A percentile compares a stretch with the other conserved stretches of the same genome.
phyloP scores from a whole-genome alignment of 1,284 basidiomycete species.

The Sporisorium graminicola region DNA sequence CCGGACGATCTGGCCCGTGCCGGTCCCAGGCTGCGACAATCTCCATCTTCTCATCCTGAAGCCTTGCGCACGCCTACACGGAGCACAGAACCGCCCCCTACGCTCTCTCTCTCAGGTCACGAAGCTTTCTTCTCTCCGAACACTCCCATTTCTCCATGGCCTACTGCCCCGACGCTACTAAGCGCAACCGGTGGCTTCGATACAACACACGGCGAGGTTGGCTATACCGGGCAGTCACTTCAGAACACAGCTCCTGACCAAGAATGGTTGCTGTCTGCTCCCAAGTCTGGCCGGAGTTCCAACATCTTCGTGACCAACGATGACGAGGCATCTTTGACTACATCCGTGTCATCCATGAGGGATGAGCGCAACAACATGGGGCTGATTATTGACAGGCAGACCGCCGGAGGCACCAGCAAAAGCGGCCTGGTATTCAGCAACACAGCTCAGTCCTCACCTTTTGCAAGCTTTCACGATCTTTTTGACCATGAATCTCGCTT shows the following conservation, averaged over 20 bases:
- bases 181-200: background rate
- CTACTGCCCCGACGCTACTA: background rate
- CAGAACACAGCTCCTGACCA: background rate
- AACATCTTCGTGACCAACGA: background rate
- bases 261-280: background rate
- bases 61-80: background rate
- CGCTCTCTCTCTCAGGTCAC: conserved; percentile 25
- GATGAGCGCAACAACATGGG: background rate
- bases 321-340: background rate
- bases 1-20: background rate
- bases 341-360: background rate
- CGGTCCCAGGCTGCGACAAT: background rate
- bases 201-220: background rate
- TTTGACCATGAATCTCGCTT: background rate
- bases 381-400: background rate
- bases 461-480: background rate
- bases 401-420: background rate
- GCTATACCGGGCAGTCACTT: background rate
- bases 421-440: background rate
- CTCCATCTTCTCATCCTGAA: background rate
- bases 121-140: conserved; percentile 18
- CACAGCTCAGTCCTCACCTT: background rate
- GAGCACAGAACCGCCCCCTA: background rate
- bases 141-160: conserved; percentile 20
- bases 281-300: background rate